Conservation (phyloP, 2,329 filamentous ascomycete genomes). For the Leptodontidium sp. region DNA sequence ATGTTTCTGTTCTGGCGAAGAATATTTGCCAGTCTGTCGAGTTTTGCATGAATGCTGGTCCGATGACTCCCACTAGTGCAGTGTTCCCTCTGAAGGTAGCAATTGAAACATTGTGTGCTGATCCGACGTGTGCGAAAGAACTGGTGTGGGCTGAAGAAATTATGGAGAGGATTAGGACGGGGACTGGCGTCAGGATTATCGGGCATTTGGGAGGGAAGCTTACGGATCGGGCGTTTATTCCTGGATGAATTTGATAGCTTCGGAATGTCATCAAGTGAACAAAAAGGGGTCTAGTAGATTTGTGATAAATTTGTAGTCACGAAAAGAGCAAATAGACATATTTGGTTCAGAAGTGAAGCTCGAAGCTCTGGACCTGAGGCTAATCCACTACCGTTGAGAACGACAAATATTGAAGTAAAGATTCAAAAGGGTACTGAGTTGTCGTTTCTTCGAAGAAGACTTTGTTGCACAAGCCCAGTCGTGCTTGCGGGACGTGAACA, state of each 20-base stretch:
- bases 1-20: constrained; percentile 42
- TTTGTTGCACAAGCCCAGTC: too few species aligned
- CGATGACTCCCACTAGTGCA: constrained; percentile 27
- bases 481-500: too few species aligned
- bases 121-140: constrained; percentile 27
- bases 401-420: too few species aligned
- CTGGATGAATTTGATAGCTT: neutral
- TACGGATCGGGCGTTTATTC: constrained; percentile 14
- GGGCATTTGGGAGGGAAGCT: constrained; percentile 13
- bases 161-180: constrained; percentile 28
- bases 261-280: too few species aligned
- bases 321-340: too few species aligned
- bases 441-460: too few species aligned
- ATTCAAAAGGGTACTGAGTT: too few species aligned
- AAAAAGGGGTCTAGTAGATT: too few species aligned
- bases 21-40: constrained; percentile 50
- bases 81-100: constrained; percentile 43
- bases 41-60: constrained; percentile 43
- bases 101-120: constrained; percentile 36
- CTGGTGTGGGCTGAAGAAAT: constrained; percentile 34
- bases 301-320: too few species aligned
- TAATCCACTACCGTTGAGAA: too few species aligned
- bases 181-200: constrained; percentile 27
- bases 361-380: too few species aligned
- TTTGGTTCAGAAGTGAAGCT: too few species aligned